These are phyloP conservation scores for Salvia hispanica DNA, from an alignment of 257 asterid species.

Conservation along the genomic window DNA sequence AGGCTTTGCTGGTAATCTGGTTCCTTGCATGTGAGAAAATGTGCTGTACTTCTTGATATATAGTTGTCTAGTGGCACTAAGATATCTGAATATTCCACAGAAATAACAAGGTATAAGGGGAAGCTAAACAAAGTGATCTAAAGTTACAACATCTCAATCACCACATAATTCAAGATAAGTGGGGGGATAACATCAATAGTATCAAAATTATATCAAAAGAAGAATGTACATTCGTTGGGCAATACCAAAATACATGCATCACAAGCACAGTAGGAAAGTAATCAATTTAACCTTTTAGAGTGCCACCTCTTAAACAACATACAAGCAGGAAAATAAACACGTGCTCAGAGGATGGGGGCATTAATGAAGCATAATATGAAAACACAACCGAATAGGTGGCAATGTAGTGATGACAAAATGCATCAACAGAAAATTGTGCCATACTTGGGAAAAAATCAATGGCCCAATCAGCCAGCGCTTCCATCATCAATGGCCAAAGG, in stretches of 20 bases:
- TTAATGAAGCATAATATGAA: not conserved
- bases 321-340: not conserved
- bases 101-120: slow-evolving; percentile 25
- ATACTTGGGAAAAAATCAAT: slow-evolving; percentile 95
- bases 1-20: slow-evolving; percentile 99
- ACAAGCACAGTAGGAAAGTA: not conserved
- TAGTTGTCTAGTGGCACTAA: slow-evolving; percentile 95
- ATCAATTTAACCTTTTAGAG: not conserved
- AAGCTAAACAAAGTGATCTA: slow-evolving; percentile 18
- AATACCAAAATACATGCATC: not conserved
- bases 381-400: not conserved
- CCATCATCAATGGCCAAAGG: slow-evolving; percentile 97
- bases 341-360: not conserved
- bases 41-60: slow-evolving; percentile 86
- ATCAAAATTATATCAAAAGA: not conserved
- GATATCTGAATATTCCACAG: slow-evolving; percentile 59
- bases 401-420: slow-evolving; percentile 10
- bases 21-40: slow-evolving; percentile 88
- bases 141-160: not conserved
- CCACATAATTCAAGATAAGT: not conserved
- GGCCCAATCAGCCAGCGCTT: slow-evolving; percentile 97
- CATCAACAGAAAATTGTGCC: slow-evolving; percentile 28
- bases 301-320: slow-evolving; percentile 12
- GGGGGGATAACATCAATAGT: not conserved
- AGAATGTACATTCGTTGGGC: not conserved